Percentiles rank a stretch among this genome's conserved stretches.
Conservation (phyloP, 163 green algal species). For the Smithsoniella earleae region DNA sequence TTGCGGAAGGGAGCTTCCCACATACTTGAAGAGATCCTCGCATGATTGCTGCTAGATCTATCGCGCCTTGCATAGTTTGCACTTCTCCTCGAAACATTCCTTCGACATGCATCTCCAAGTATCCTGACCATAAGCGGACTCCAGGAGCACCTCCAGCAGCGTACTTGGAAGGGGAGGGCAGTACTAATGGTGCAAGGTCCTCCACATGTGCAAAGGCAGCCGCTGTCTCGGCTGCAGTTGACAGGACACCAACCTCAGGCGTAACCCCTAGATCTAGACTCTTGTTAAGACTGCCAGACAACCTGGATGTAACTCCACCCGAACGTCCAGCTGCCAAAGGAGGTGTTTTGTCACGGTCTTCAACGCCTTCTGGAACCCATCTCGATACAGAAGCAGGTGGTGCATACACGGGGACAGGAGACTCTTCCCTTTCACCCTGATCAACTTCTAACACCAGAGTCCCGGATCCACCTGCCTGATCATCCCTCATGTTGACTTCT, state of each 20-base stretch:
- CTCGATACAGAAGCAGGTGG: too few species aligned
- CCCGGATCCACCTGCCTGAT: not conserved
- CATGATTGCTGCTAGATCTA: not conserved
- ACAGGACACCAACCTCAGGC: too few species aligned
- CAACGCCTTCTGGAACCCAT: not conserved
- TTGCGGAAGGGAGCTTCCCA: not conserved
- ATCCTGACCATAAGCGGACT: slow-evolving; percentile 13
- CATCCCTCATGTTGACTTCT: not conserved
- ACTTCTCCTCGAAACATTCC: not conserved
- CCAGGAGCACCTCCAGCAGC: not conserved
- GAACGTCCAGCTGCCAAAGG: not conserved
- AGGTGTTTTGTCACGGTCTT: not conserved
- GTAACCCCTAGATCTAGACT: too few species aligned
- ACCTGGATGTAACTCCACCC: too few species aligned
- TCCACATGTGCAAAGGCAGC: slow-evolving; percentile 25
- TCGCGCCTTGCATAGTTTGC: not conserved
- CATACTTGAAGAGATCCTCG: not conserved
- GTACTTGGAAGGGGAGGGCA: not conserved
- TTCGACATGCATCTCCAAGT: not conserved
- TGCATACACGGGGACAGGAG: not conserved
- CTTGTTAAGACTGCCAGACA: too few species aligned
- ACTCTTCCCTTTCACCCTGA: not conserved
- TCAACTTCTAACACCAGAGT: too few species aligned
- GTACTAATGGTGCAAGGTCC: slow-evolving; percentile 12
- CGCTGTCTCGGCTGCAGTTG: not conserved